These are phyloP conservation scores for Pistacia atlantica DNA, from an alignment of 345 rosid genomes.

Conservation along the genomic window DNA sequence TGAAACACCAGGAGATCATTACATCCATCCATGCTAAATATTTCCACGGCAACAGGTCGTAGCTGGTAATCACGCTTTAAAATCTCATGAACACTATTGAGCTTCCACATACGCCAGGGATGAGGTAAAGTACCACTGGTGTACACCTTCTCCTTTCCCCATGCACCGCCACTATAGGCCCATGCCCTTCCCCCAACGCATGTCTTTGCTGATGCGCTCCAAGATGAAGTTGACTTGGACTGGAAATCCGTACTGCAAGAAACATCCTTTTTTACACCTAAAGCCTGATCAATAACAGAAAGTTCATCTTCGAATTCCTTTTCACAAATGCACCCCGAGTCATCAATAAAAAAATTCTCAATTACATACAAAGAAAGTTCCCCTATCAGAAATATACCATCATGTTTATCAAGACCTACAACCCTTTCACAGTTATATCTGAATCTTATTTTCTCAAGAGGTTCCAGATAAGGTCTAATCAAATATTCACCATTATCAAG, in stretches of 20 bases:
- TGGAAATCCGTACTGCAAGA: slow-evolving; percentile 75
- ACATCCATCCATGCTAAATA: slow-evolving; percentile 99
- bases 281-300: slow-evolving; percentile 98
- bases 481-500: slow-evolving; percentile 95
- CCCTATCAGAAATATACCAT: slow-evolving; percentile 95
- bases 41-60: slow-evolving; percentile 98
- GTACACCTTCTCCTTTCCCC: slow-evolving; percentile 95
- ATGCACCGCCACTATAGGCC: slow-evolving; percentile 99
- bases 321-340: slow-evolving; percentile 86
- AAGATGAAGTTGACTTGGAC: slow-evolving; percentile 84
- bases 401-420: slow-evolving; percentile 96
- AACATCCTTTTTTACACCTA: slow-evolving; percentile 95
- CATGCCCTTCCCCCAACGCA: slow-evolving; percentile 93
- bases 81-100: slow-evolving; percentile 89
- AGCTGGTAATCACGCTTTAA: slow-evolving; percentile 98
- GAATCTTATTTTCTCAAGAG: slow-evolving; percentile 84
- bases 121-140: slow-evolving; percentile 83
- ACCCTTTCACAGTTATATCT: slow-evolving; percentile 97
- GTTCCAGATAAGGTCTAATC: slow-evolving; percentile 97
- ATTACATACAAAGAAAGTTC: slow-evolving; percentile 87
- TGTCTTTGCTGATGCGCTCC: slow-evolving; percentile 61
- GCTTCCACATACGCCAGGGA: slow-evolving; percentile 99
- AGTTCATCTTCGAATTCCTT: slow-evolving; percentile 95
- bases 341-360: slow-evolving; percentile 88
- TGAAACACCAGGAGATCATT: slow-evolving; percentile 97